Conservation (phyloP, 2,329 filamentous ascomycete species). For the Botrytis deweyae region DNA sequence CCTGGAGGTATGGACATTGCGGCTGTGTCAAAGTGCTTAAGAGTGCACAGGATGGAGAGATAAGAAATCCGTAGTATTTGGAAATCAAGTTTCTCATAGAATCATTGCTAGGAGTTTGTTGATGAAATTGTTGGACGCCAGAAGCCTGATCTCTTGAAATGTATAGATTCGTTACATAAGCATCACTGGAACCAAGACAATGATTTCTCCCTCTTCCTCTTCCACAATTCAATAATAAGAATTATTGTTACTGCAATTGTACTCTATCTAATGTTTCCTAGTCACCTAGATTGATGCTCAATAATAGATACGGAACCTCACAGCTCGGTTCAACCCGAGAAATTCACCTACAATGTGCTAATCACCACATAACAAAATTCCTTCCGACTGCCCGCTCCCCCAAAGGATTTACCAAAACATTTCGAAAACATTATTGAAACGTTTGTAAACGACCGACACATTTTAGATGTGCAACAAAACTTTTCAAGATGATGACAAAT, state of each 20-base stretch:
- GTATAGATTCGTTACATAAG: neutral
- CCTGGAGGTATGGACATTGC: constrained; percentile 35
- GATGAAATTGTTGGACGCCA: neutral
- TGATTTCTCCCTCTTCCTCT: neutral
- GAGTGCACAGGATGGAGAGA: neutral
- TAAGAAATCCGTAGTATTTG: neutral
- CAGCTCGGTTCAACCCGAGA: neutral
- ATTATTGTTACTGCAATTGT: neutral
- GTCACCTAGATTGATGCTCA: neutral
- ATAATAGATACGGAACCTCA: neutral
- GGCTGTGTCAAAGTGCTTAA: neutral
- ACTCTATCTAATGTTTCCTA: neutral
- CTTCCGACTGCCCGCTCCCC: neutral
- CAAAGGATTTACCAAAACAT: neutral
- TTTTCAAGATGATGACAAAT: neutral
- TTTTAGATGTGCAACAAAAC: neutral
- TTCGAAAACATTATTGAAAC: neutral
- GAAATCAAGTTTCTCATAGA: neutral
- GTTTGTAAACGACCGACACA: neutral
- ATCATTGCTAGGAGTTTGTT: neutral
- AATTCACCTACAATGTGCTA: neutral
- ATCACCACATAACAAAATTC: neutral
- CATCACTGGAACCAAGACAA: neutral
- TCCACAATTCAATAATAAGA: neutral
- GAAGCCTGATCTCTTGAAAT: no score